Percentiles rank a stretch among this genome's conserved stretches.
These are phyloP conservation scores for Pythium diclinum DNA, from an alignment of 352 stramenopile genomes.

Conservation along the genomic window DNA sequence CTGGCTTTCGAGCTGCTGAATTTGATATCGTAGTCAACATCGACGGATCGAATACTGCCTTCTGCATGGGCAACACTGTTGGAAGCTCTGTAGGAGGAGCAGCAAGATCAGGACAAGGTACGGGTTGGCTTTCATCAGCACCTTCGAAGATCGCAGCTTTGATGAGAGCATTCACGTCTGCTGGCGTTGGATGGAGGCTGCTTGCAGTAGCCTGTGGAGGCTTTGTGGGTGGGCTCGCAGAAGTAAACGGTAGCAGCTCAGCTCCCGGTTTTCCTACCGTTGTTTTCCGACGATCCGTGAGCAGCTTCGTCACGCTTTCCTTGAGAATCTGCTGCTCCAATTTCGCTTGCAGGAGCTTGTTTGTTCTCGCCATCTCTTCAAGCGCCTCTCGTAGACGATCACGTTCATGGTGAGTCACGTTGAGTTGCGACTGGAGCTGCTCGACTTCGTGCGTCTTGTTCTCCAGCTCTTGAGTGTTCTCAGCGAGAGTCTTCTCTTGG, in stretches of 20 bases:
- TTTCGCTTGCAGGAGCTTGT: slow-evolving; percentile 57
- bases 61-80: neutral
- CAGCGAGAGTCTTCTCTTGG: slow-evolving; percentile 46
- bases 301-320: slow-evolving; percentile 34
- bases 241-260: neutral
- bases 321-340: slow-evolving; percentile 72
- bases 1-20: neutral
- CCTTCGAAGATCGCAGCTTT: slow-evolving; percentile 25
- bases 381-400: slow-evolving; percentile 35
- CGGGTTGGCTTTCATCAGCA: neutral
- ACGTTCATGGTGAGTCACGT: slow-evolving; percentile 31
- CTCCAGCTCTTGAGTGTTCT: slow-evolving; percentile 69
- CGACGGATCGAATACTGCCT: neutral
- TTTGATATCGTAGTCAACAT: neutral
- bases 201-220: neutral
- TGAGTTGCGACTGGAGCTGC: slow-evolving; percentile 37
- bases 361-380: slow-evolving; percentile 54
- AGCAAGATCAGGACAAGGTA: neutral
- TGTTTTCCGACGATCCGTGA: slow-evolving; percentile 28
- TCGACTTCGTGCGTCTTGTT: slow-evolving; percentile 44
- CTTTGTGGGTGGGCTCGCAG: neutral
- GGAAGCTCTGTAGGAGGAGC: neutral
- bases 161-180: slow-evolving; percentile 16
- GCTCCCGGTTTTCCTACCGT: neutral
- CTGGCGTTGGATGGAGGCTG: neutral